These are phyloP conservation scores for Schrenkiella parvula DNA, from an alignment of 345 rosid species.

Conservation along the genomic window DNA sequence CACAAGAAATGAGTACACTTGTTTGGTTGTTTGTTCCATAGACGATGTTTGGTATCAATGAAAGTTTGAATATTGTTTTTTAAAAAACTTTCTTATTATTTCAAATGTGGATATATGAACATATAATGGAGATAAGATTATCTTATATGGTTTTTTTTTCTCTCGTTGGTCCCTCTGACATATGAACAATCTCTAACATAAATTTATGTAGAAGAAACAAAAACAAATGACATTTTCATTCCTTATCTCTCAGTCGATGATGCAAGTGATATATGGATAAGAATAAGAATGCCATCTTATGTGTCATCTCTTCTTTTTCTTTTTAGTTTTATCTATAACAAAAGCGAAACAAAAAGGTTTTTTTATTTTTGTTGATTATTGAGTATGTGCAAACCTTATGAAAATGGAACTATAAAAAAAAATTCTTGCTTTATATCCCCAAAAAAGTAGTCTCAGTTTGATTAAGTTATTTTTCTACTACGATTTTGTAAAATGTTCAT, in stretches of 20 bases:
- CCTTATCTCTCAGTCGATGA: constrained; percentile 19
- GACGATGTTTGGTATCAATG: not conserved
- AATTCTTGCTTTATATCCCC: not conserved
- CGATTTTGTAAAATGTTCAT: not conserved
- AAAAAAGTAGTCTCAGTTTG: not conserved
- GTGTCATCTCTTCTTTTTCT: constrained; percentile 20
- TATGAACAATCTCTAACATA: constrained; percentile 9
- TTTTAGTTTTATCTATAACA: not conserved
- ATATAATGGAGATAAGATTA: not conserved
- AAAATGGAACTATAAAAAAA: not conserved
- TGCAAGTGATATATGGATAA: constrained; percentile 25
- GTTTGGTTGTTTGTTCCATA: constrained; percentile 1
- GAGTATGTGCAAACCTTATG: not conserved
- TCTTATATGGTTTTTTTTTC: not conserved
- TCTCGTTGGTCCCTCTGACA: constrained; percentile 17
- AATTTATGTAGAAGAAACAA: constrained; percentile 28
- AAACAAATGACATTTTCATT: constrained; percentile 31
- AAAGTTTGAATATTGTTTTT: not conserved
- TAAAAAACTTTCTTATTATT: not conserved
- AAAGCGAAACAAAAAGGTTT: not conserved
- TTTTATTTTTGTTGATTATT: not conserved
- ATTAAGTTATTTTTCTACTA: not conserved
- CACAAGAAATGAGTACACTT: constrained; percentile 21
- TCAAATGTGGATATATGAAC: not conserved
- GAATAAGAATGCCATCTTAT: constrained; percentile 33